Conservation (phyloP, 331 rosid genomes). For the Stylosanthes scabra region DNA sequence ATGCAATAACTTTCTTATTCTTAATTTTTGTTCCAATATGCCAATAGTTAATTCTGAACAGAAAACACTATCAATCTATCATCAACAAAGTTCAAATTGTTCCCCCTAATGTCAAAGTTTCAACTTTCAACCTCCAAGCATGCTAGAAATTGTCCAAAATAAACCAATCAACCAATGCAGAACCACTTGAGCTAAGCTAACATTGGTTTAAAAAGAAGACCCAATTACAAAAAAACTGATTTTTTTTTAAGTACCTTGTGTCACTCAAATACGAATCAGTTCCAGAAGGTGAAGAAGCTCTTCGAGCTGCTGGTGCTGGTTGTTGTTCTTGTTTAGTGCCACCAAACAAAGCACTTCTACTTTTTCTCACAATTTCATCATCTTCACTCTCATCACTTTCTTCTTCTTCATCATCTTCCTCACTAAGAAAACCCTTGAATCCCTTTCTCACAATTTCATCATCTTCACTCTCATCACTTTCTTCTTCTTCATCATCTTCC, state of each 20-base stretch:
- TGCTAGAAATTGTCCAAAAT: too few relatives aligned
- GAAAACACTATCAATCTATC: too few relatives aligned
- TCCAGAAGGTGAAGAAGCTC: conserved; percentile 48
- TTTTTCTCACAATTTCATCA: conserved; percentile 49
- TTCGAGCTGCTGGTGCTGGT: conserved; percentile 19
- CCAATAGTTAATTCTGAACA: background rate
- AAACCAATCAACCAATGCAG: too few relatives aligned
- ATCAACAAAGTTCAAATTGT: too few relatives aligned
- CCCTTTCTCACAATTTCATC: conserved; percentile 48
- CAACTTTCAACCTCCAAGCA: too few relatives aligned
- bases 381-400: conserved; percentile 19
- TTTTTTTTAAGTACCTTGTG: conserved; percentile 54
- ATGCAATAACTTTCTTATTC: background rate
- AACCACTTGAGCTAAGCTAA: too few relatives aligned
- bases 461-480: conserved; percentile 14
- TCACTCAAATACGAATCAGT: conserved; percentile 83
- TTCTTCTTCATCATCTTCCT: conserved; percentile 54
- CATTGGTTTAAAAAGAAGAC: background rate
- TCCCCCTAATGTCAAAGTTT: background rate
- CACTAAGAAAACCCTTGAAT: conserved; percentile 50
- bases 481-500: conserved; percentile 50
- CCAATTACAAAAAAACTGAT: background rate
- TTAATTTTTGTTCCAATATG: background rate
- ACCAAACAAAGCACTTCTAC: conserved; percentile 55
- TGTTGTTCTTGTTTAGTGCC: conserved; percentile 28